Percentiles rank a stretch among this genome's conserved stretches.
phyloP scores from a whole-genome alignment of 495 filamentous ascomycete genomes.

The Melanomma pulvis-pyrius region DNA sequence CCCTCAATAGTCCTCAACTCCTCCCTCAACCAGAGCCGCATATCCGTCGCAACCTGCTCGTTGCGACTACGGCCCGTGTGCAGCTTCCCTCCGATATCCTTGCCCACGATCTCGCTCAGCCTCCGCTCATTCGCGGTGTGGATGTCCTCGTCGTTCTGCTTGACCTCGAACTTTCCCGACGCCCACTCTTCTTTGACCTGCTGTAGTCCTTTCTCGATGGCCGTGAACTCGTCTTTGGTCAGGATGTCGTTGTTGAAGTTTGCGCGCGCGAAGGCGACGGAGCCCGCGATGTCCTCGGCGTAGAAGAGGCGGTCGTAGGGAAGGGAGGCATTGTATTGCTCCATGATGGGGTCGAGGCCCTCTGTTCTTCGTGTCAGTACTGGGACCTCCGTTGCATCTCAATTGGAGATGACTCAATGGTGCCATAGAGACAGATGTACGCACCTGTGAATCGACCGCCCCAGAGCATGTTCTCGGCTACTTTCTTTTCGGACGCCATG shows the following conservation, averaged over 20 bases:
- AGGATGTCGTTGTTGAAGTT: conserved; percentile 78
- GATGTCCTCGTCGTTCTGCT: conserved; percentile 74
- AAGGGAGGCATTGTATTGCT: conserved; percentile 84
- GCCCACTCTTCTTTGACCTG: conserved; percentile 79
- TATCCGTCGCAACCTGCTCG: conserved; percentile 92
- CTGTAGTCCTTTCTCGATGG: conserved; percentile 73
- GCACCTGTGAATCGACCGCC: conserved; percentile 79
- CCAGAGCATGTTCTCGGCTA: conserved; percentile 69
- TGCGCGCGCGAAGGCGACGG: conserved; percentile 84
- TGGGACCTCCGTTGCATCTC: neutral
- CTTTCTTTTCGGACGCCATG: conserved; percentile 38
- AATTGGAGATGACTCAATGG: conserved; percentile 38
- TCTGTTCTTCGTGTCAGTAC: conserved; percentile 48
- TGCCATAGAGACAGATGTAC: conserved; percentile 22
- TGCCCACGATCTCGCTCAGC: conserved; percentile 86
- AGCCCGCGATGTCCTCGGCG: conserved; percentile 77
- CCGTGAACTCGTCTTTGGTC: conserved; percentile 70
- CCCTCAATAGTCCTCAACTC: conserved; percentile 73
- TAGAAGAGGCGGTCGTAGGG: conserved; percentile 82
- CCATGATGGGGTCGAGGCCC: conserved; percentile 86
- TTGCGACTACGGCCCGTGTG: conserved; percentile 92
- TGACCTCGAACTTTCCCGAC: conserved; percentile 59
- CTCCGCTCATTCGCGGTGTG: conserved; percentile 94
- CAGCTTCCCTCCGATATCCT: conserved; percentile 82
- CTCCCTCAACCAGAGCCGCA: conserved; percentile 88